Base-by-base conservation (phyloP, 2,329 filamentous ascomycete genomes). In the Orbilia blumenaviensis region DNA sequence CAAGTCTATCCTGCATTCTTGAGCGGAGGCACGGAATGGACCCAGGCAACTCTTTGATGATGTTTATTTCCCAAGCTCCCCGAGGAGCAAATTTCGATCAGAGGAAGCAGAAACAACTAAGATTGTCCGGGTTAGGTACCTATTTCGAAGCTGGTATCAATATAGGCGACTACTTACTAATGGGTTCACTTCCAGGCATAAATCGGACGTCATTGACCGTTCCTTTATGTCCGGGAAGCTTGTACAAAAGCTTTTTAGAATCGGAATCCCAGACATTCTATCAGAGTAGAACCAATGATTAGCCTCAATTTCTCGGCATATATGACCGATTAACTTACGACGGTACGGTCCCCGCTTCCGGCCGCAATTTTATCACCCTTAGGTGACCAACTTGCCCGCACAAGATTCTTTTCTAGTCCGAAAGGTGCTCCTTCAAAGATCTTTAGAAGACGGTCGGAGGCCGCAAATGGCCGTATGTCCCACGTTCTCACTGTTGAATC, bases 141-240 rank as follows among this genome's bases (percentile, higher is more conserved):
- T 1, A 25, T 14, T 46, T 36, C 34, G 12, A 1, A 14, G 18
- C 5, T 27, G 29, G 4, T 16, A 9, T 12, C 8, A 3, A 10
- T 2, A n/a, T 8, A 38, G 16, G 9, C n/a, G 18, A 5, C 36
- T 41, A 89, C 92, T 89, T 87, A 97, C 94, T 88, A 77, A 97
- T 91, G 18, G 93, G 93, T 80, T 97, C 93, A 76, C 91, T 89
- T 41, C 88, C 88, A 3, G 94, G 93, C 56, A 92, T 91, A 82
- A 99, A 96, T 79, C 96, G 91, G 66, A 94, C 94, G 82, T 94
- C 93, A 82, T 98, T 99, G 61, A 98, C 95, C 0, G 92, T 92
- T 34, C 94, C 95, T 84, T 93, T 95, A 83, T 99, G 95, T 0
- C 95, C 95, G 0, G 95, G 95, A 62, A 99, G 86, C 84, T 98